Evolutionary conservation across 2,329 filamentous ascomycete species (phyloP).

Genomic region (Cordyceps javanica): DNA sequence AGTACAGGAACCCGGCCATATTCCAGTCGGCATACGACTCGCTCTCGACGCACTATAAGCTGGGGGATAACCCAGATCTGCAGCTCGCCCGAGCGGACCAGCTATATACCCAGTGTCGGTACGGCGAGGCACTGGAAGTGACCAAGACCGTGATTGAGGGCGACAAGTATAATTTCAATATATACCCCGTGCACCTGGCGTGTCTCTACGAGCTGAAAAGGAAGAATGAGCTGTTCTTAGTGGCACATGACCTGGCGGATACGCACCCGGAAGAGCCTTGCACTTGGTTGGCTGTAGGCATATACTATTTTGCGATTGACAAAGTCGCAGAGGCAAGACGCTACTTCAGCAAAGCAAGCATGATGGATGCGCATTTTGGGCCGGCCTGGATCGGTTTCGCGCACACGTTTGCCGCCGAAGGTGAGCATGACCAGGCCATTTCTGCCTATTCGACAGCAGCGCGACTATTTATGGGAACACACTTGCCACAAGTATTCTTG

Average conservation of each 20-base stretch:
- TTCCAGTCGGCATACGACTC: conserved; percentile 85
- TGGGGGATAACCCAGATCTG: conserved; percentile 81
- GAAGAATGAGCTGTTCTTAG: conserved; percentile 83
- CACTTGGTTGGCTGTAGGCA: conserved; percentile 89
- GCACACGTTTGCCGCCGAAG: conserved; percentile 95
- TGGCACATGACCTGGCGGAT: conserved; percentile 89
- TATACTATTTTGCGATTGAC: conserved; percentile 86
- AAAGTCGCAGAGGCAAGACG: conserved; percentile 89
- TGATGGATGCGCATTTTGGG: conserved; percentile 96
- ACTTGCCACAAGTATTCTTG: conserved; percentile 89
- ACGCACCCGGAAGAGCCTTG: conserved; percentile 85
- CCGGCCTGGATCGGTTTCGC: conserved; percentile 98
- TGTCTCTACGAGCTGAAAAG: conserved; percentile 82
- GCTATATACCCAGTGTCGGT: conserved; percentile 90
- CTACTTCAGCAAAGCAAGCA: conserved; percentile 94
- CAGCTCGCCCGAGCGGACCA: conserved; percentile 85
- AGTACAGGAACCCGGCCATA: conserved; percentile 80
- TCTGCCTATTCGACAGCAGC: conserved; percentile 95
- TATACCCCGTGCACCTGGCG: conserved; percentile 87
- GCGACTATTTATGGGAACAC: conserved; percentile 90
- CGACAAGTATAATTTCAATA: conserved; percentile 82
- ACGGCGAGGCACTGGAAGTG: conserved; percentile 76
- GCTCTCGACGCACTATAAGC: conserved; percentile 86
- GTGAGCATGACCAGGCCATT: conserved; percentile 96
- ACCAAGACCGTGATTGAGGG: conserved; percentile 76